phyloP scores from a whole-genome alignment of 257 asterid species.

The Leptodermis oblonga region DNA sequence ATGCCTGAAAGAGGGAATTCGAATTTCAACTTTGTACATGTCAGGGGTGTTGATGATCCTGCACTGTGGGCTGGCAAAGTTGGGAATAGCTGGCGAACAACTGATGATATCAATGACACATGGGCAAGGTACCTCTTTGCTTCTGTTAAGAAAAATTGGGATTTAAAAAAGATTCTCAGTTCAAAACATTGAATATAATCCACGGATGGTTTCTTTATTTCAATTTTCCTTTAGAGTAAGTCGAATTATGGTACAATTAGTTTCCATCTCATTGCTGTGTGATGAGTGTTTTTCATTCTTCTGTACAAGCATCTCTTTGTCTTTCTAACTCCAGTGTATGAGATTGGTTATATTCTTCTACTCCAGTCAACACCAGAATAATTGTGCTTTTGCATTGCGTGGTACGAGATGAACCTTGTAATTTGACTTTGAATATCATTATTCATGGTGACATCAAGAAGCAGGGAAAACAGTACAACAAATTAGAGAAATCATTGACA shows the following conservation, averaged over 20 bases:
- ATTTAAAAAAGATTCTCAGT: background rate
- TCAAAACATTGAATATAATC: background rate
- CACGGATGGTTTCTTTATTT: background rate
- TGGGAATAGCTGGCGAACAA: slow-evolving; percentile 98
- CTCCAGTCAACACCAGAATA: no score
- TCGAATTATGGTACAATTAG: background rate
- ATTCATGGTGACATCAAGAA: no score
- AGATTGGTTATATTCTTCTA: no score
- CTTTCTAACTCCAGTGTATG: background rate
- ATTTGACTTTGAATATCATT: no score
- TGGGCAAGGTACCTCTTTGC: slow-evolving; percentile 74
- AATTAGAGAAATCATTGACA: no score
- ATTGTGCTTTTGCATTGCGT: no score
- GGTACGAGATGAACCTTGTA: no score
- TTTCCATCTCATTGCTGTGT: background rate
- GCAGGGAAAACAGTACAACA: no score
- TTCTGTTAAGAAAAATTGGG: background rate
- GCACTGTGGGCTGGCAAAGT: slow-evolving; percentile 85
- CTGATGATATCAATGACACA: slow-evolving; percentile 88
- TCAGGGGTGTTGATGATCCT: slow-evolving; percentile 89
- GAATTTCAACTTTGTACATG: slow-evolving; percentile 18
- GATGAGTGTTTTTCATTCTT: background rate
- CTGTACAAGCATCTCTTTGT: background rate
- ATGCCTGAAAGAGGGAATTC: slow-evolving; percentile 4
- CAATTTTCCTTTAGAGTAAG: background rate